Evolutionary conservation across 306 rosid genomes (phyloP), one percentile per base, ranked within the genome.

Genomic region (Cicer judaicum): DNA sequence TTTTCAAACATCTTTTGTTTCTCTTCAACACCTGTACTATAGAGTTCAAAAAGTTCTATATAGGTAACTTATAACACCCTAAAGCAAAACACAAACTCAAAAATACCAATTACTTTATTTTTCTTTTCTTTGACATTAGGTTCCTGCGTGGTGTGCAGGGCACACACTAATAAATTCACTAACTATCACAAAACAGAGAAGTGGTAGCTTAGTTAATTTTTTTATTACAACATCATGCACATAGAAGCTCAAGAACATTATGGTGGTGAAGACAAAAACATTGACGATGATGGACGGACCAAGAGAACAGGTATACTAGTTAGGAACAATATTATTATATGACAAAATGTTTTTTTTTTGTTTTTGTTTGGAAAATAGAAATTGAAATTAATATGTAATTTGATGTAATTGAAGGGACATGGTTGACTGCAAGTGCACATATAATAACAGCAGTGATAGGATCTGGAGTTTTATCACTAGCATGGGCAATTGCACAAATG

Each of bases 361-460:
- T 49, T 49, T 49, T 49, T 2, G 24, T 21, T 21, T 21, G 24
- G 2, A 21, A 21, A 21, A 48, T 21, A 21, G 24, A 18, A 18
- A 18, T 18, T 18, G 19, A 18, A 18, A 18, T 18, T 18, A 18
- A 18, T 0, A 21, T 21, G 24, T 21, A 21, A 21, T 21, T 43
- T 34, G 36, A 52, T 74, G 40, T 19, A 16, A 10, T 67, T 70
- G 70, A 49, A 92, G 99, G 99, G 60, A 94, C 99, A 15, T 94
- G 97, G 99, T 16, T 92, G 56, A 92, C 99, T 1, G 99, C 99
- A 0, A 94, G 99, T 72, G 99, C 99, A 4, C 99, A 94, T 48
- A 94, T 94, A 21, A 92, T 94, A 73, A 94, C 99, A 3, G 97
- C 99, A 0, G 99, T 94, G 78, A 94, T 94, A 4, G 99, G 99